phyloP scores from a whole-genome alignment of 2,329 filamentous ascomycete genomes.

The Sclerotinia minor region DNA sequence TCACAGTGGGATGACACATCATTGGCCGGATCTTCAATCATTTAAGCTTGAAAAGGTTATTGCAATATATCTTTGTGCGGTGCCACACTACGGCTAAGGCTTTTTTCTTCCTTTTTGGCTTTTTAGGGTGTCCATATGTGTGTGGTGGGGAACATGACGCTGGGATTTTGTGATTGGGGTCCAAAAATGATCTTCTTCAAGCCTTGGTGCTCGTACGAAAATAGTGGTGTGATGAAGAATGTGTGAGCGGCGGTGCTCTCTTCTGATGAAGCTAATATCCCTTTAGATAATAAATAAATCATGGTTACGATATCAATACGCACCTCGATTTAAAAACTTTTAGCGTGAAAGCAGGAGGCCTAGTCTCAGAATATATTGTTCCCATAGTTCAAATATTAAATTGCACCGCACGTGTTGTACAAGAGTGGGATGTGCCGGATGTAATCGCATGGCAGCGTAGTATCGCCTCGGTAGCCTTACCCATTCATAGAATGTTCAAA shows the following conservation, averaged over 20 bases:
- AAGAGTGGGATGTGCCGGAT: neutral
- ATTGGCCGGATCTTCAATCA: neutral
- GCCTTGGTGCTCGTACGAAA: neutral
- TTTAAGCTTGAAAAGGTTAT: neutral
- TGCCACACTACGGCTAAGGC: neutral
- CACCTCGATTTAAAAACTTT: neutral
- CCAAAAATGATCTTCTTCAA: neutral
- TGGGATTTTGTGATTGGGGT: neutral
- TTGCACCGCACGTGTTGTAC: neutral
- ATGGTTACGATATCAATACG: neutral
- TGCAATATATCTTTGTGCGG: neutral
- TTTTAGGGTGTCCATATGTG: neutral
- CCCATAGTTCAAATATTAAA: neutral
- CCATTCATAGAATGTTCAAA: neutral
- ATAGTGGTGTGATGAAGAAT: neutral
- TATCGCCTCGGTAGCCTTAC: neutral
- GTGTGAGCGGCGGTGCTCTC: neutral
- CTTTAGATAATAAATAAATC: neutral
- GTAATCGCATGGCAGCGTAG: neutral
- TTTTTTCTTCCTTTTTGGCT: neutral
- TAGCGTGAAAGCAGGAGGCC: neutral
- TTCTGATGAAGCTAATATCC: neutral
- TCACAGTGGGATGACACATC: conserved; percentile 1
- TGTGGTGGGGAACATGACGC: neutral
- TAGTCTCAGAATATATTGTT: conserved; percentile 3